Percentiles rank a stretch among this genome's conserved stretches.
These are phyloP conservation scores for Gynochthodes officinalis DNA, from an alignment of 257 asterid species.

Conservation along the genomic window DNA sequence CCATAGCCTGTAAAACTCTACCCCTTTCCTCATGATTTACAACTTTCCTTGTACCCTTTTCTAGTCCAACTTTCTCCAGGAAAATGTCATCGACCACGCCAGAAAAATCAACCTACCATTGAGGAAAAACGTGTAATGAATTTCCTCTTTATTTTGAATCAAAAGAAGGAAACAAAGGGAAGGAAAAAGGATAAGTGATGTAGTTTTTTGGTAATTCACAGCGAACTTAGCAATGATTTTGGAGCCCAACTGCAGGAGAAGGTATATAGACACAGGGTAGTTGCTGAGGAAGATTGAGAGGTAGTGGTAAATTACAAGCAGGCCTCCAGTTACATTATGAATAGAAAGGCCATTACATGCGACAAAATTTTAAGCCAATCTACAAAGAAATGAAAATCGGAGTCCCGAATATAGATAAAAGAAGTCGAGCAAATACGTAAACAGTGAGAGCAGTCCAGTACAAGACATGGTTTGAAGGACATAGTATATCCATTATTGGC, in stretches of 20 bases:
- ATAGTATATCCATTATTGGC: no score
- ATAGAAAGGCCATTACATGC: not conserved
- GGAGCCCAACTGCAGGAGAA: not conserved
- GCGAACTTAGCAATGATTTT: not conserved
- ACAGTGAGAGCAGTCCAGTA: no score
- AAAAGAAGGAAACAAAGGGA: not conserved
- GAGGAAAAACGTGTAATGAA: slow-evolving; percentile 3
- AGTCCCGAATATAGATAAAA: no score
- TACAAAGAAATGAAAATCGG: not conserved
- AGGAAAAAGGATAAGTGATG: no score
- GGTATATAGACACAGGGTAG: not conserved
- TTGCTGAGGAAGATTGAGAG: not conserved
- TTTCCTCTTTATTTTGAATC: not conserved
- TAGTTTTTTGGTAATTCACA: not conserved
- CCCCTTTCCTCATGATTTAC: slow-evolving; percentile 96
- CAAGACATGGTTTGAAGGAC: no score
- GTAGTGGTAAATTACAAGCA: no score
- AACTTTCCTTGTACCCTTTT: slow-evolving; percentile 87
- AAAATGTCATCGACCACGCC: slow-evolving; percentile 83
- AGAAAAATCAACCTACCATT: slow-evolving; percentile 86
- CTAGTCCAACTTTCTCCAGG: slow-evolving; percentile 64
- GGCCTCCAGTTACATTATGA: not conserved
- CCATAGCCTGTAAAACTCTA: slow-evolving; percentile 86
- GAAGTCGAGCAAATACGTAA: no score
- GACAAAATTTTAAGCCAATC: not conserved